Base-by-base conservation (phyloP, 2,329 filamentous ascomycete species). In the Ampelomyces quisqualis region DNA sequence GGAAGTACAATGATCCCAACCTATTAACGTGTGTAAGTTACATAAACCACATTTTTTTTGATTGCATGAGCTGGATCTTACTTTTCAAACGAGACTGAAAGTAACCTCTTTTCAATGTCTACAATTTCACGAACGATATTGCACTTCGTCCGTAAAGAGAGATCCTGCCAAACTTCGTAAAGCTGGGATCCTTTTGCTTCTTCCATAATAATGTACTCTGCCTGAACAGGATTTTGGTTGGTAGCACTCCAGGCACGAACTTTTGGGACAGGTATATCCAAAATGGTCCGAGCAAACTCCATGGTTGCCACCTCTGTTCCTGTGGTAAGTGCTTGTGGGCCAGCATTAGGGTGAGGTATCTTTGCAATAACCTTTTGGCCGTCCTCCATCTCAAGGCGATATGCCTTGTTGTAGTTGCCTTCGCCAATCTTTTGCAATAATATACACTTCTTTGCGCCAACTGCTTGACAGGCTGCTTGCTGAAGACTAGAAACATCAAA, bases 201-300 rank as follows among this genome's bases (percentile, higher is more conserved):
- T 46, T 62, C 60, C 57, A 59, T 62, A 31, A 64, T 57, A 22
- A 64, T 61, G 26, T 61, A 64, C 51, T 64, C 60, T 27, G 56
- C 42, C n/a, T 51, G 38, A 13, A 62, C 51, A 34, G 53, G 52
- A 32, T 58, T 62, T 27, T 57, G 18, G 8, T 43, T 39, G 19
- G 49, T 46, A 29, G 56, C 49, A 45, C 43, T 58, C 49, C 53
- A 64, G 33, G 45, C 49, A 29, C 57, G 44, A 17, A 64, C 50
- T 35, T 47, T 48, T 30, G 58, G 60, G 4, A 56, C 51, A 7
- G 59, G 59, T 38, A 65, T 34, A 60, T 21, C 36, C 34, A 60
- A 40, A 30, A 60, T 32, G 3, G 42, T 48, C 28, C 45, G 31
- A 20, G 43, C 43, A 37, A 46, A 50, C 20, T 50, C 43, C 37